phyloP scores from a whole-genome alignment of 2,329 filamentous ascomycete genomes.

The Sclerotinia nivalis region DNA sequence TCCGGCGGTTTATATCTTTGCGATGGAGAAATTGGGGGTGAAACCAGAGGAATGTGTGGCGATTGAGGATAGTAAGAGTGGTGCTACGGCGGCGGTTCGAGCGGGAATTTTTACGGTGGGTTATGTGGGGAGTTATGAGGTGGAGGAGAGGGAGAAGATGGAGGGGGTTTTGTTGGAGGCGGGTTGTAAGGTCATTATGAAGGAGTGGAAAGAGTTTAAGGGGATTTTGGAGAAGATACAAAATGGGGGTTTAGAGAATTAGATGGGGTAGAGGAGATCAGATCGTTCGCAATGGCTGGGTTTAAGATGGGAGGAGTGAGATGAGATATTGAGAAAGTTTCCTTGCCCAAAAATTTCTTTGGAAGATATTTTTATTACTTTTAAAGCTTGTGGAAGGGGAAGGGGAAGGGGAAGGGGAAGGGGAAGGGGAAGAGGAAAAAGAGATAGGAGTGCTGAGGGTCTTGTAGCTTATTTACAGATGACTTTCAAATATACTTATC shows the following conservation, averaged over 20 bases:
- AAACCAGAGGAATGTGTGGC: constrained; percentile 72
- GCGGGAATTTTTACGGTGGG: constrained; percentile 80
- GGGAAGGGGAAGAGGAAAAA: background rate
- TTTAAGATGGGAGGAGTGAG: background rate
- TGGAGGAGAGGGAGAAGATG: constrained; percentile 57
- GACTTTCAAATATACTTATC: background rate
- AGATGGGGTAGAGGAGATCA: background rate
- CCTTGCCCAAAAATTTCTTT: background rate
- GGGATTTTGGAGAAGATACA: constrained; percentile 33
- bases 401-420: background rate
- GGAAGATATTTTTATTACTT: background rate
- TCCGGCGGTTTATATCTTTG: constrained; percentile 82
- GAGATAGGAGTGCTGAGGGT: background rate
- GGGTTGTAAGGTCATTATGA: constrained; percentile 63
- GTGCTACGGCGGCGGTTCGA: constrained; percentile 72
- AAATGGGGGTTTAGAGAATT: constrained; percentile 26
- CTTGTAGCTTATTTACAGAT: background rate
- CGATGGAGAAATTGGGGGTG: constrained; percentile 72
- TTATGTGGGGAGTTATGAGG: constrained; percentile 76
- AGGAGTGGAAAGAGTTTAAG: constrained; percentile 58
- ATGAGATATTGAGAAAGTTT: background rate
- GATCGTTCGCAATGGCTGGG: background rate
- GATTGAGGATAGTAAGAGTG: constrained; percentile 87
- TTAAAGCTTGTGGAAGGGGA: background rate
- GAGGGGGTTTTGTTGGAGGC: constrained; percentile 59